phyloP scores from a whole-genome alignment of 1,284 basidiomycete species.

The Ceraceosorus bombacis region DNA sequence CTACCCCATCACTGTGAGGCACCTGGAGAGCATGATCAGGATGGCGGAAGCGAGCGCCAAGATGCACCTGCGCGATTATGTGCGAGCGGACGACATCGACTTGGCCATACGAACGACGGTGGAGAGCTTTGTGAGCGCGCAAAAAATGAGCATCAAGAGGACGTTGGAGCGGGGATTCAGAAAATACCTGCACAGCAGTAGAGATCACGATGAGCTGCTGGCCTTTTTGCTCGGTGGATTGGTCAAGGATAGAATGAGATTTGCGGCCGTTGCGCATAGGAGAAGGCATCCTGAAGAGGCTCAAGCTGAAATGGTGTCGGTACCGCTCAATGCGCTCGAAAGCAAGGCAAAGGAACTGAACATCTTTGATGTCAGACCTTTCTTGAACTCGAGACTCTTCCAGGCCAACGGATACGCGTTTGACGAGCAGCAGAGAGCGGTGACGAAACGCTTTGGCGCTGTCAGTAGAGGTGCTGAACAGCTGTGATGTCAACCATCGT shows the following conservation, averaged over 20 bases:
- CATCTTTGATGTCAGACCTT: conserved; percentile 79
- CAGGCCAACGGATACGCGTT: conserved; percentile 75
- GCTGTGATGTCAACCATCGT: too few relatives aligned
- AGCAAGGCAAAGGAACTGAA: conserved; percentile 74
- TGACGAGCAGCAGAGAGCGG: conserved; percentile 29
- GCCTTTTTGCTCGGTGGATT: conserved; percentile 88
- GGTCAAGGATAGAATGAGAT: conserved; percentile 86
- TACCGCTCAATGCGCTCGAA: conserved; percentile 50
- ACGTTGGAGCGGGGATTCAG: conserved; percentile 84
- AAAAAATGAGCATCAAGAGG: conserved; percentile 98
- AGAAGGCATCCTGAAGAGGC: conserved; percentile 4
- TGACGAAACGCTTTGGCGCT: conserved; percentile 37
- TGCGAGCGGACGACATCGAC: conserved; percentile 91
- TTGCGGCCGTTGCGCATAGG: conserved; percentile 39
- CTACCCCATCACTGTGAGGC: conserved; percentile 95
- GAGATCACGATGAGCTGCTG: conserved; percentile 87
- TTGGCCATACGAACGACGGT: conserved; percentile 91
- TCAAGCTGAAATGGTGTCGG: conserved; percentile 23
- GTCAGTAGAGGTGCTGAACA: too few relatives aligned
- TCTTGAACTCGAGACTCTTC: conserved; percentile 78
- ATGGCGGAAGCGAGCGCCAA: conserved; percentile 98
- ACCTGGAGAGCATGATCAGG: conserved; percentile 96
- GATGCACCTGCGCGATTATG: conserved; percentile 95
- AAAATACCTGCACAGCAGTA: conserved; percentile 89
- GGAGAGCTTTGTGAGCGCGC: conserved; percentile 86